Conservation (phyloP, 306 rosid genomes). For the Glycine latifolia region DNA sequence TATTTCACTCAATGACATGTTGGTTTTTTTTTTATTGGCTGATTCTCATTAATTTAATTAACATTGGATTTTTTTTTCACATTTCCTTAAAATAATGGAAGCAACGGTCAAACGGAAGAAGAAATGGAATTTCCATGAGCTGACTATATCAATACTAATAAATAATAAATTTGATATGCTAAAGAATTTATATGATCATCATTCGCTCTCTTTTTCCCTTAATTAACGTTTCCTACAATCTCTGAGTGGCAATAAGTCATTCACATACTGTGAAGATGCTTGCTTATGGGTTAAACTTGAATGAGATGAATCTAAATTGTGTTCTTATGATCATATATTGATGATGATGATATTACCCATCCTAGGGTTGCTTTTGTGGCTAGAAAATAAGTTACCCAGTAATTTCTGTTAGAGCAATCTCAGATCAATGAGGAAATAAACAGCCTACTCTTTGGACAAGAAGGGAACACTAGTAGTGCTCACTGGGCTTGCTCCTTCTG, state of each 20-base stretch:
- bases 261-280: slow-evolving; percentile 7
- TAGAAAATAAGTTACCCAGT: slow-evolving; percentile 29
- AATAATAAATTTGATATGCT: not conserved
- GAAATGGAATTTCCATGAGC: slow-evolving; percentile 39
- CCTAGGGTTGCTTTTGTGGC: slow-evolving; percentile 35
- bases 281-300: slow-evolving; percentile 5
- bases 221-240: too few species aligned
- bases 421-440: too few species aligned
- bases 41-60: slow-evolving; percentile 16
- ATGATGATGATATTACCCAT: slow-evolving; percentile 20
- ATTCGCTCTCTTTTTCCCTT: not conserved
- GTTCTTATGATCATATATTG: slow-evolving; percentile 33
- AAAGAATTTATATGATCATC: not conserved
- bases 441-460: not conserved
- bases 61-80: not conserved
- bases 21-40: not conserved
- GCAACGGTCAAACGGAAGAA: slow-evolving; percentile 36
- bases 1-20: too few species aligned
- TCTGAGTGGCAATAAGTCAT: not conserved
- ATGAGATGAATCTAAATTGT: not conserved
- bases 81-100: slow-evolving; percentile 15
- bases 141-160: not conserved
- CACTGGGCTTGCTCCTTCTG: slow-evolving; percentile 47
- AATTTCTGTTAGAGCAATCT: too few species aligned
- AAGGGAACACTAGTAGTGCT: not conserved